Evolutionary conservation across 805 yeast genomes (phyloP).

Genomic region (Wickerhamiella occidentalis): DNA sequence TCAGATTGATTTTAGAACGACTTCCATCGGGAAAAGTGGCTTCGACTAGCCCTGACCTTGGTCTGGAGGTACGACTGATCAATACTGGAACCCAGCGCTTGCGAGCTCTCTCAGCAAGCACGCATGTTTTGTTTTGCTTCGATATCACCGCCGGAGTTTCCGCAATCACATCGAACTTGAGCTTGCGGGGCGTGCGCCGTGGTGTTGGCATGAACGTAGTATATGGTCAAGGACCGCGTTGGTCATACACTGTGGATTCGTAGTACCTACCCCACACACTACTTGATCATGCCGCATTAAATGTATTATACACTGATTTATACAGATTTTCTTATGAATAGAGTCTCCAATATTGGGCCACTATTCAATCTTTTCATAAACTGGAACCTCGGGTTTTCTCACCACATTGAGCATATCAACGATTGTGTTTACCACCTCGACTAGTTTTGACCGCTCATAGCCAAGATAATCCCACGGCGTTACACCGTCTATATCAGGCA

Average conservation of each 20-base stretch:
- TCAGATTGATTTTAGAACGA: not conserved
- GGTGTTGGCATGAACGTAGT: not conserved
- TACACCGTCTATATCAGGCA: slow-evolving; percentile 14
- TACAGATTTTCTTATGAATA: too few relatives aligned
- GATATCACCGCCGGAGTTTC: not conserved
- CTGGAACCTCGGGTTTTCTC: not conserved
- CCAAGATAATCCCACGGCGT: slow-evolving; percentile 16
- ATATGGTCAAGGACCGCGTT: not conserved
- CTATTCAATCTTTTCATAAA: not conserved
- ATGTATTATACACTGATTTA: too few relatives aligned
- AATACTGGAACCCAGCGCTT: slow-evolving; percentile 7
- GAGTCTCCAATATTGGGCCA: not conserved
- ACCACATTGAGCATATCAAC: slow-evolving; percentile 17
- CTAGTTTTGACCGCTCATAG: slow-evolving; percentile 12
- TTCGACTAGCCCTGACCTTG: not conserved
- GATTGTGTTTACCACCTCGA: slow-evolving; percentile 19
- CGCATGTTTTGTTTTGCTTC: not conserved
- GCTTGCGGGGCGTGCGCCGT: slow-evolving; percentile 5
- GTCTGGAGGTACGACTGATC: not conserved
- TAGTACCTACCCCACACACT: too few relatives aligned
- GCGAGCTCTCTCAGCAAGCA: not conserved
- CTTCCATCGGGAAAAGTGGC: not conserved
- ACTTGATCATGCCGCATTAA: too few relatives aligned
- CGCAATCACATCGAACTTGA: not conserved
- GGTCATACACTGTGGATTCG: too few relatives aligned